Evolutionary conservation across 164 flowering plant species (phyloP), one percentile per base, ranked within the genome.

Genomic region (Malania oleifera): DNA sequence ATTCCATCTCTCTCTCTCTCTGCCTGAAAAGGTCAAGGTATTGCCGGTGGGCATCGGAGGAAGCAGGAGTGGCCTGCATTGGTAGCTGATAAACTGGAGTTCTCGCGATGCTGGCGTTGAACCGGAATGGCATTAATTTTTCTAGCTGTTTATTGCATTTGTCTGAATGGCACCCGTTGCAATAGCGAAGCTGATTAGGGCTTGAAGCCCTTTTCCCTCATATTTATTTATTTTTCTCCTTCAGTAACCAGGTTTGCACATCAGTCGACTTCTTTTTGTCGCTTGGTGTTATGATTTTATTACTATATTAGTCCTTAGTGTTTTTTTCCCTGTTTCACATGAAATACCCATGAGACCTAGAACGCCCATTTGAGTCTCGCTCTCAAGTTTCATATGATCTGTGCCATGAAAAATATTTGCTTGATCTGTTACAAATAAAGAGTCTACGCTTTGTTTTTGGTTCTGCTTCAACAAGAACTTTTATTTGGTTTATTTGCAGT

Each of bases 161-260:
- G 66, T 76, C 86, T 66, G 87, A 85, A 67, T 85, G 96, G 89
- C 89, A 85, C 77, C 89, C 91, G 5, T 56, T 85, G 52, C 81
- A 86, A 70, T 82, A 77, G 61, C 70, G 53, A 25, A 71, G 70
- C 44, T 41, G 58, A 56, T 70, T 60, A 4, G 75, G 75, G 75
- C 70, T 60, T 57, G 49, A 60, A 45, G 53, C 69, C 79, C 68
- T 77, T 17, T 39, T 1, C 14, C 28, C 39, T 29, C 8, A 15
- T 13, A 27, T 46, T 25, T 18, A 53, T 49, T 19, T n/a, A n/a
- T n/a, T n/a, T n/a, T n/a, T n/a, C n/a, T n/a, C n/a, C n/a, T n/a
- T n/a, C n/a, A n/a, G 6, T 28, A 54, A 0, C 26, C 57, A 59
- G 69, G 65, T 60, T 46, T 47, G 54, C 63, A 13, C 18, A 8